A percentile compares a stretch with the other conserved stretches of the same genome.
phyloP scores from a whole-genome alignment of 345 rosid genomes.

The Citrus glauca region DNA sequence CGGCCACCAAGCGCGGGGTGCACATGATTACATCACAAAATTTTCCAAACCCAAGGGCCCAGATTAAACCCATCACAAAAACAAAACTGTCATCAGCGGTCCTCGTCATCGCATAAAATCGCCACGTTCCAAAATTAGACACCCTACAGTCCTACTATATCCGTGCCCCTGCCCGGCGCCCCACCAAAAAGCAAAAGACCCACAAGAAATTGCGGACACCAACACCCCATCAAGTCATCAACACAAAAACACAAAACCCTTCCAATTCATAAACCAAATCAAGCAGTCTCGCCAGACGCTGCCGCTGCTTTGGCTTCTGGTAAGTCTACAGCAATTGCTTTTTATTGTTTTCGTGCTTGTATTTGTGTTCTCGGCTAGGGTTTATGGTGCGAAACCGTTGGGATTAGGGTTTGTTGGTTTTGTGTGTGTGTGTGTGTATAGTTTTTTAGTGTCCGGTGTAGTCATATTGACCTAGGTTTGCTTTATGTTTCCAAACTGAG shows the following conservation, averaged over 20 bases:
- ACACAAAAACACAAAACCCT: background rate
- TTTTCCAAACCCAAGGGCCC: background rate
- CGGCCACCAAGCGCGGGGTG: background rate
- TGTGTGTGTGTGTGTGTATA: no score
- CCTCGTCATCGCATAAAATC: background rate
- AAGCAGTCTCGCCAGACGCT: background rate
- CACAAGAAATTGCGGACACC: background rate
- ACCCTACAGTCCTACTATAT: background rate
- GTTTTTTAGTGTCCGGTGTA: background rate
- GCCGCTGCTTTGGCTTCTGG: background rate
- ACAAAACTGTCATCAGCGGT: background rate
- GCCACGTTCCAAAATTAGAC: background rate
- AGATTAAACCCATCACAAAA: background rate
- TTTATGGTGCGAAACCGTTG: background rate
- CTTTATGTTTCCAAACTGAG: background rate
- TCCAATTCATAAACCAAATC: background rate
- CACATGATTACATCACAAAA: background rate
- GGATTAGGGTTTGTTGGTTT: slow-evolving; percentile 7
- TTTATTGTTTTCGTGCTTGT: background rate
- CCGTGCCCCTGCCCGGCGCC: background rate
- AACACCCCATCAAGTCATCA: no score
- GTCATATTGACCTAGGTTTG: background rate
- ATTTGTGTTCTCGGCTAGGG: background rate
- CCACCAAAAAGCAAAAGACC: background rate
- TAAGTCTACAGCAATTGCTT: background rate